A percentile compares a stretch with the other conserved stretches of the same genome.
Conservation (phyloP, 2,329 filamentous ascomycete species). For the Alternaria alternata region DNA sequence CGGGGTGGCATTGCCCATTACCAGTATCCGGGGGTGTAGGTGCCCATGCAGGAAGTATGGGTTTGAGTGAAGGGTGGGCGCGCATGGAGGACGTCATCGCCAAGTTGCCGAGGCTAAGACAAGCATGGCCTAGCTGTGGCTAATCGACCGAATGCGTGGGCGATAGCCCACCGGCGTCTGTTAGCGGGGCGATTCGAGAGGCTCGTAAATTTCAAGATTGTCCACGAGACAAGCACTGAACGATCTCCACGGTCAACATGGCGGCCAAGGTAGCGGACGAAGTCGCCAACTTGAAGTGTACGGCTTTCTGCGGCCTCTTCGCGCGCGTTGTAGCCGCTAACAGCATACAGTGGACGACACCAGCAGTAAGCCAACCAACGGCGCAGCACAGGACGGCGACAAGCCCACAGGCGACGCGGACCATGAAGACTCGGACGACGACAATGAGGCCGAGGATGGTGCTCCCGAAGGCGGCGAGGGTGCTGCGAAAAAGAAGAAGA, state of each 20-base stretch:
- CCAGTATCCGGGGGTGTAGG: not conserved
- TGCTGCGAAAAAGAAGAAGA: constrained; percentile 79
- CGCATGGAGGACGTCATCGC: constrained; percentile 40
- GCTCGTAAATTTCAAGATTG: constrained; percentile 26
- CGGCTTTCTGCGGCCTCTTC: constrained; percentile 9
- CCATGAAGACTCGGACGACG: constrained; percentile 64
- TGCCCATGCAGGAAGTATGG: constrained; percentile 3
- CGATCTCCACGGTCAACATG: constrained; percentile 38
- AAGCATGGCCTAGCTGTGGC: constrained; percentile 14
- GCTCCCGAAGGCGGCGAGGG: constrained; percentile 46
- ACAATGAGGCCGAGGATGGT: constrained; percentile 61
- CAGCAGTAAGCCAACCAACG: constrained; percentile 43
- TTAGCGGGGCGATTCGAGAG: constrained; percentile 20
- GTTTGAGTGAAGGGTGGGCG: constrained; percentile 18
- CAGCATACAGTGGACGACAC: constrained; percentile 46
- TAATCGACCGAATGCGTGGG: constrained; percentile 20
- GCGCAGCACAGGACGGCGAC: constrained; percentile 39
- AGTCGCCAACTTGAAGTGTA: constrained; percentile 51
- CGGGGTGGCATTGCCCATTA: constrained; percentile 42
- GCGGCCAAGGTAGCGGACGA: constrained; percentile 49
- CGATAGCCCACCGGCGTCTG: constrained; percentile 16
- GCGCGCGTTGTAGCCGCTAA: constrained; percentile 10
- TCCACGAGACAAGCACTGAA: constrained; percentile 9
- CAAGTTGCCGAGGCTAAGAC: constrained; percentile 9
- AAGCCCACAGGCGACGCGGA: constrained; percentile 58